Evolutionary conservation across 2,329 filamentous ascomycete species (phyloP), one percentile per base, ranked within the genome.

Genomic region (Scedosporium aurantiacum): DNA sequence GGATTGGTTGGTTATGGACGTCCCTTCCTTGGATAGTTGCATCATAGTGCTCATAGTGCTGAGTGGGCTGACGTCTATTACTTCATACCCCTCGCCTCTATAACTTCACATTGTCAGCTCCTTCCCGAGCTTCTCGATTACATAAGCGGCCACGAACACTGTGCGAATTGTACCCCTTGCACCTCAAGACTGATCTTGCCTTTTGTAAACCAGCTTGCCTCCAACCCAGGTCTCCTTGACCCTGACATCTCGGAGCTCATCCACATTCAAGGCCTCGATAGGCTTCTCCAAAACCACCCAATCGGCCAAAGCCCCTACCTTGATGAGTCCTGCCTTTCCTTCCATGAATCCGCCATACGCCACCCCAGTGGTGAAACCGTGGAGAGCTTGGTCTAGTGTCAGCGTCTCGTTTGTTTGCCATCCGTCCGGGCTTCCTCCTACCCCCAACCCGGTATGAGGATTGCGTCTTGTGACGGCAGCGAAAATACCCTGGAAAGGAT

Each of bases 221-320:
- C 75, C 84, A 41, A 89, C 80, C 86, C 86, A 90, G 0, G 87
- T 89, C 74, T 89, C 86, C 63, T 73, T 76, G 1, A 89, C 85
- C 57, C 71, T 76, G 6, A 86, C 67, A 4, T 72, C 73, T 25
- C 82, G 78, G 60, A 89, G 66, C 12, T 75, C 75, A 62, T 86
- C 83, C 2, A 80, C 63, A 10, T 76, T 73, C 37, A 81, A 70
- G 0, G 67, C 73, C 60, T 81, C 79, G 0, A 88, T 67, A 54
- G 82, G 79, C 63, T 75, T 69, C 64, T 88, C 85, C 12, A 89
- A 71, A n/a, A 90, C 85, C 3, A 89, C 76, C 86, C 85, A 89
- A 70, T 89, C 87, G 0, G 86, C 87, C 69, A 82, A 83, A 1
- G 81, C 82, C 0, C 84, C 85, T n/a, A 75, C 70, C 60, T 76